Base-by-base conservation (phyloP, 768 basidiomycete genomes). In the Chalciporus chontae region DNA sequence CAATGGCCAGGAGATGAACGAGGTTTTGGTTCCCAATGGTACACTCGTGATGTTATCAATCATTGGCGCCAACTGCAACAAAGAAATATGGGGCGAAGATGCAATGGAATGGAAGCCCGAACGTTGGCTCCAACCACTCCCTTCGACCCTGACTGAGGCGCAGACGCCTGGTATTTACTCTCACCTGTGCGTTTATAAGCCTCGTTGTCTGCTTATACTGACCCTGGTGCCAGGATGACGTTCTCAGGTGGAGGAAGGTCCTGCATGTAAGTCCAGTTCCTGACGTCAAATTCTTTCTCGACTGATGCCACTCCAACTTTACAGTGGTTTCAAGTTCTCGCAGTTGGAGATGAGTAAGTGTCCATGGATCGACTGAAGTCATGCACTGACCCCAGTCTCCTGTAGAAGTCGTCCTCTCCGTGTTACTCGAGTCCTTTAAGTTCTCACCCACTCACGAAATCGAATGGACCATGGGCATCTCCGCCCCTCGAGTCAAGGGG, bases 101-200 rank as follows among this genome's bases (percentile, higher is more conserved):
- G 70, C 73, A 2, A 47, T 57, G 18, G 73, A 77, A 49, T 79
- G 77, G 76, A 77, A 75, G 53, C 78, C 77, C 1, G 76, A 79
- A 52, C 62, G 78, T 17, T 79, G 78, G 78, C 62, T 77, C 1
- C 53, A 64, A 3, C 68, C 68, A 0, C 60, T 75, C 15, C 76
- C 75, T 8, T 58, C 68, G 9, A 43, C 57, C 18, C 55, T 77
- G 2, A 47, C 47, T 1, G 62, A 70, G 11, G 73, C 74, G 4
- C 70, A 63, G 19, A 63, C 76, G 10, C 75, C 77, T 3, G 76
- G 76, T 0, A 57, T 77, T 4, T 78, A 77, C 54, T 71, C 75
- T 3, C 66, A 74, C 50, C 43, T 75, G 75, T 76, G 55, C 58
- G 71, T 37, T 14, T 38, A 24, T 8, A 6, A 15, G 1, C 27